Evolutionary conservation across 257 asterid species (phyloP), one percentile per base, ranked within the genome.

Genomic region (Pogostemon cablin): DNA sequence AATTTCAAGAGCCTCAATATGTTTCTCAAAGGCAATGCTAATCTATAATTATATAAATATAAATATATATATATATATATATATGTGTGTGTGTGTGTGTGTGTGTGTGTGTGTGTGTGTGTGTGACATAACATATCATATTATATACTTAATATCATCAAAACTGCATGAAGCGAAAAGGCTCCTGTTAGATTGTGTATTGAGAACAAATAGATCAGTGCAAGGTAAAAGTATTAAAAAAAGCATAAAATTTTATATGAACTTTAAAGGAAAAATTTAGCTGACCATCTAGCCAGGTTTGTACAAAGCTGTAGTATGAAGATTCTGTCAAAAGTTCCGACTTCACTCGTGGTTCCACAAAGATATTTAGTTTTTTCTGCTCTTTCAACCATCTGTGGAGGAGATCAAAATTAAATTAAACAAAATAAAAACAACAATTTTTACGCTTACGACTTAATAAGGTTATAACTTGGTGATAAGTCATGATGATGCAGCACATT

Each of bases 261-360:
- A 39, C 53, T 54, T 42, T 44, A 59, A 55, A 69, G 11, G 55
- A n/a, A 42, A 72, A 72, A 10, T 38, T 48, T 53, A 55, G 55
- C 86, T 84, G 72, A 90, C 97, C 92, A 74, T 88, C 91, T 71
- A 41, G 62, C 98, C 98, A 92, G 55, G 95, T 86, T 72, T 88
- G 83, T 54, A 90, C 90, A 74, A 88, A 88, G 73, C 77, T 81
- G 75, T 82, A 92, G 78, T 85, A 85, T 12, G 95, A 68, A 0
- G 96, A 86, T 75, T 86, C 95, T 11, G 84, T 54, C 85, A 90
- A 74, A 71, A 92, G 98, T 74, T 92, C 97, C 67, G 86, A 74
- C 67, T 68, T 85, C 79, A 92, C 98, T 61, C 86, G 86, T 61
- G 95, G 98, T 78, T 92, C 98, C 76, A 92, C 98, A 66, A 81